These are phyloP conservation scores for Fusarium sp. DNA, from an alignment of 2,329 filamentous ascomycete genomes.

Conservation along the genomic window DNA sequence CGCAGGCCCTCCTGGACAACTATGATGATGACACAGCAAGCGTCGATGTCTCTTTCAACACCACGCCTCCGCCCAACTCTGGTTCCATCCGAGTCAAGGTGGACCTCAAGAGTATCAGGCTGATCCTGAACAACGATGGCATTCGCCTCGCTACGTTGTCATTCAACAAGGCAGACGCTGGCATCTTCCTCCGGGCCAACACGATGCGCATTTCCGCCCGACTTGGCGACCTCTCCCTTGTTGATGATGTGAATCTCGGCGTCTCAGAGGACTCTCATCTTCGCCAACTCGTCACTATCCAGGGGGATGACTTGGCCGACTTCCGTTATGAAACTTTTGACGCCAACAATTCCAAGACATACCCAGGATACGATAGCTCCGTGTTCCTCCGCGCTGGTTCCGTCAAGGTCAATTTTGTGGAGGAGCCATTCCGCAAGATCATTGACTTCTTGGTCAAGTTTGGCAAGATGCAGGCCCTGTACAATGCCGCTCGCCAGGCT, in stretches of 20 bases:
- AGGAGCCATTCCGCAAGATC: slow-evolving; percentile 98
- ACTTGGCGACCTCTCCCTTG: slow-evolving; percentile 86
- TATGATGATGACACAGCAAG: slow-evolving; percentile 51
- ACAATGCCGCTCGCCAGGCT: slow-evolving; percentile 95
- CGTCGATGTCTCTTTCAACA: slow-evolving; percentile 50
- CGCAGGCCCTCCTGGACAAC: slow-evolving; percentile 53
- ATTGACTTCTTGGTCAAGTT: slow-evolving; percentile 99
- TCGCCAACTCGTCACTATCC: slow-evolving; percentile 90
- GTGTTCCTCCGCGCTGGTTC: slow-evolving; percentile 92
- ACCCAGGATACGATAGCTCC: slow-evolving; percentile 95
- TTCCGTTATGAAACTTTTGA: slow-evolving; percentile 99
- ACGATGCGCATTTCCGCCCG: slow-evolving; percentile 89
- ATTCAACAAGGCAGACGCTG: slow-evolving; percentile 91
- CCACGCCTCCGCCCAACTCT: slow-evolving; percentile 47
- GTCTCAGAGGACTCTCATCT: slow-evolving; percentile 84
- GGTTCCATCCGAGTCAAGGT: slow-evolving; percentile 94
- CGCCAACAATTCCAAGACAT: slow-evolving; percentile 72
- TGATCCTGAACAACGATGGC: slow-evolving; percentile 97
- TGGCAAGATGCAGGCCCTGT: slow-evolving; percentile 99
- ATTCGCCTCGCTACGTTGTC: slow-evolving; percentile 93
- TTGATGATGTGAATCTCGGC: slow-evolving; percentile 94
- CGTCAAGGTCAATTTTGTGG: slow-evolving; percentile 95
- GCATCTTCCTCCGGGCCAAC: slow-evolving; percentile 86
- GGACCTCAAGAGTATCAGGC: slow-evolving; percentile 89
- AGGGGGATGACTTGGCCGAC: slow-evolving; percentile 94